Percentiles rank a stretch among this genome's conserved stretches.
phyloP scores from a whole-genome alignment of 352 stramenopile genomes.

The Phytophthora pluvialis region DNA sequence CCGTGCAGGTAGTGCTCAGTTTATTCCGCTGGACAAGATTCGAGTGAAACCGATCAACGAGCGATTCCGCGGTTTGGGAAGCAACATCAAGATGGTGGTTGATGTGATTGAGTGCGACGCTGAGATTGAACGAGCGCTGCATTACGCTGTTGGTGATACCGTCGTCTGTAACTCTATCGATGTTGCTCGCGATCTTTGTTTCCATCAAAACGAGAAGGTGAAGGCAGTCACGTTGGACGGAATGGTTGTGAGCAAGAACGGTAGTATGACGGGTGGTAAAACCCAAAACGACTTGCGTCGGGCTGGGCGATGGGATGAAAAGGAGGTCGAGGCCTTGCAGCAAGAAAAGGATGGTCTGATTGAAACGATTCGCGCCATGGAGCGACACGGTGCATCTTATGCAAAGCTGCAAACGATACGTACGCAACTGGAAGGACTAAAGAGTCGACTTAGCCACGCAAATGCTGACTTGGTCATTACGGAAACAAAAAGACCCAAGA shows the following conservation, averaged over 20 bases:
- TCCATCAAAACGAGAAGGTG: constrained; percentile 83
- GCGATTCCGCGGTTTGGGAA: constrained; percentile 91
- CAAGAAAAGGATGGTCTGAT: constrained; percentile 87
- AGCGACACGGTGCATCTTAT: constrained; percentile 76
- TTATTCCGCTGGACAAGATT: constrained; percentile 98
- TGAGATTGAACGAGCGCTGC: constrained; percentile 92
- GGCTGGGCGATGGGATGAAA: constrained; percentile 93
- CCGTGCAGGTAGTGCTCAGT: constrained; percentile 93
- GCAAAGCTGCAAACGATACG: constrained; percentile 67
- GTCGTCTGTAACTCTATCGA: constrained; percentile 97
- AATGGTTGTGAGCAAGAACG: constrained; percentile 97
- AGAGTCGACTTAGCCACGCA: constrained; percentile 75
- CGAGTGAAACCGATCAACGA: constrained; percentile 92
- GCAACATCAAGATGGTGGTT: constrained; percentile 92
- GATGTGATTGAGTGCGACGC: constrained; percentile 97
- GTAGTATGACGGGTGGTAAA: constrained; percentile 97
- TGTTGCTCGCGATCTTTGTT: constrained; percentile 88
- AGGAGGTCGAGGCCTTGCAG: constrained; percentile 89
- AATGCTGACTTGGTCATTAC: constrained; percentile 81
- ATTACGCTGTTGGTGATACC: constrained; percentile 96
- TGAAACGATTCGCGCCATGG: constrained; percentile 64
- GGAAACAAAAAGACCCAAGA: constrained; percentile 71
- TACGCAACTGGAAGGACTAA: constrained; percentile 74
- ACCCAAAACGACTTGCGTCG: constrained; percentile 86
- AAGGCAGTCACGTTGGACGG: constrained; percentile 94